These are phyloP conservation scores for Anisodus acutangulus DNA, from an alignment of 257 asterid species.

Conservation along the genomic window DNA sequence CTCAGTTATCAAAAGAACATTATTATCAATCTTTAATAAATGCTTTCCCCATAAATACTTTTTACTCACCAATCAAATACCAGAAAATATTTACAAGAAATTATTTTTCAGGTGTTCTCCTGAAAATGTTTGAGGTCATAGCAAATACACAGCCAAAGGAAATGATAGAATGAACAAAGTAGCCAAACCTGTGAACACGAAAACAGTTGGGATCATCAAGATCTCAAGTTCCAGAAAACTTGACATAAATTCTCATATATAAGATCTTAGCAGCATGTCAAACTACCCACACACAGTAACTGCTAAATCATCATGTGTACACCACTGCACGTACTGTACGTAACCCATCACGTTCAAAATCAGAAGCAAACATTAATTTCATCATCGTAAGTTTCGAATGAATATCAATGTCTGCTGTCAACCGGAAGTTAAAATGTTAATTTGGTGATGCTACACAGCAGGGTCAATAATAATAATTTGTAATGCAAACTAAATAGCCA, in stretches of 20 bases:
- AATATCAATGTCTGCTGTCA: slow-evolving; percentile 19
- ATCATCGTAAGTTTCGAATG: background rate
- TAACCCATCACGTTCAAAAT: background rate
- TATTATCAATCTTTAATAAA: background rate
- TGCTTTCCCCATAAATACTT: background rate
- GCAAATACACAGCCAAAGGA: background rate
- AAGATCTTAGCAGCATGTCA: background rate
- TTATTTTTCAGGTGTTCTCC: background rate
- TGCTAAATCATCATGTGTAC: background rate
- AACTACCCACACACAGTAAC: background rate
- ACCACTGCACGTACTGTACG: slow-evolving; percentile 12
- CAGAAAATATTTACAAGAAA: background rate
- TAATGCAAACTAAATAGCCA: background rate
- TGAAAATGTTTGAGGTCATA: background rate
- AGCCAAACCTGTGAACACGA: background rate
- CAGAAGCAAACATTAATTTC: slow-evolving; percentile 1
- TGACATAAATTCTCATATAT: background rate
- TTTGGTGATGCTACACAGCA: slow-evolving; percentile 22
- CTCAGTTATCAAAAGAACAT: too few species aligned
- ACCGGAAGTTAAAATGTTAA: background rate
- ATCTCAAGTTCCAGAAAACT: background rate
- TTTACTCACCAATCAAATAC: background rate
- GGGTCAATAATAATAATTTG: slow-evolving; percentile 15
- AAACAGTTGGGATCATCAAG: background rate
- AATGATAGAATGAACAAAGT: background rate